Evolutionary conservation across 2,329 filamentous ascomycete species (phyloP).

Genomic region (Rhexocercosporidium sp.): DNA sequence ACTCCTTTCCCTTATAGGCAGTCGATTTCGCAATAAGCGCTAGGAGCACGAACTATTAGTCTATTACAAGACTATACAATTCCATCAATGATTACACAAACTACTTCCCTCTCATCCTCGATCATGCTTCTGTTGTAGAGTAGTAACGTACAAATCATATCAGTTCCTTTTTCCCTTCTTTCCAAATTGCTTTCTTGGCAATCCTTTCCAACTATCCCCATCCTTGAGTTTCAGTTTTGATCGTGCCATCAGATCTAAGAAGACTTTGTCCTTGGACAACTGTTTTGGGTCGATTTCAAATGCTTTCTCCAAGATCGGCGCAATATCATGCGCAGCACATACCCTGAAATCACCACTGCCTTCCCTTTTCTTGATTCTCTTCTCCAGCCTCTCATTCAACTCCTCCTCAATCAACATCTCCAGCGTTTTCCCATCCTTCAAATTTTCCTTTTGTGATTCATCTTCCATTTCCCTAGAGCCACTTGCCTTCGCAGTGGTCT

Average conservation of each 20-base stretch:
- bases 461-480: background rate
- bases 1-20: too few relatives aligned
- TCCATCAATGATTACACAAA: too few relatives aligned
- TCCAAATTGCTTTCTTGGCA: constrained; percentile 16
- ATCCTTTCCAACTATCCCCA: constrained; percentile 16
- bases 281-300: constrained; percentile 40
- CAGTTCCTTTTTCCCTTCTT: constrained; percentile 15
- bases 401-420: constrained; percentile 30
- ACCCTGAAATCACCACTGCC: constrained; percentile 41
- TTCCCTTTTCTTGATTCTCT: constrained; percentile 40
- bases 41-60: too few relatives aligned
- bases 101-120: too few relatives aligned
- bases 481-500: background rate
- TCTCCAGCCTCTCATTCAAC: constrained; percentile 34
- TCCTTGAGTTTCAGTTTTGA: constrained; percentile 3
- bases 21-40: too few relatives aligned
- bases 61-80: too few relatives aligned
- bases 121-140: too few relatives aligned
- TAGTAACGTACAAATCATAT: background rate
- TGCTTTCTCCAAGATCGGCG: constrained; percentile 25
- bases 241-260: constrained; percentile 11
- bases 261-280: constrained; percentile 37
- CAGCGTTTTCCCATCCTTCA: constrained; percentile 27
- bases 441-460: background rate
- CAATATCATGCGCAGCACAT: constrained; percentile 45